These are phyloP conservation scores for Debaryomyces singareniensis DNA, from an alignment of 1,139 yeast species.

Conservation along the genomic window DNA sequence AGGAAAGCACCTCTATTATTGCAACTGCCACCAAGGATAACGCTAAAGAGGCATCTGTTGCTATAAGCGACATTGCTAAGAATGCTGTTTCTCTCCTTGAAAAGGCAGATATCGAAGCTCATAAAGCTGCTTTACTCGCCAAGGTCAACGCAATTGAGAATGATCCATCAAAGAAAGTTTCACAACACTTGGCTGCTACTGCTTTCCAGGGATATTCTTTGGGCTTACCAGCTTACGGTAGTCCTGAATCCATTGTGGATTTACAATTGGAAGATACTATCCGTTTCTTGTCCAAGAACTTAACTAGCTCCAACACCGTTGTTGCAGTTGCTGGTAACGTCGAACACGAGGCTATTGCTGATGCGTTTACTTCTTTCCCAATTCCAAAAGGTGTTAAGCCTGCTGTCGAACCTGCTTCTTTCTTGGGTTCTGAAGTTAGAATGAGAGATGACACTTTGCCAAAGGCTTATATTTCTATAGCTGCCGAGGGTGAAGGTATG, in stretches of 20 bases:
- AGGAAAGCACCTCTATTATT: conserved; percentile 50
- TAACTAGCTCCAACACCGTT: conserved; percentile 58
- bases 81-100: conserved; percentile 25
- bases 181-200: conserved; percentile 70
- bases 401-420: conserved; percentile 46
- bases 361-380: conserved; percentile 43
- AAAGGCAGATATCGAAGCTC: conserved; percentile 28
- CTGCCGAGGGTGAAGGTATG: conserved; percentile 64
- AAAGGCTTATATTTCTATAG: conserved; percentile 69
- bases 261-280: conserved; percentile 54
- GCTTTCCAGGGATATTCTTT: conserved; percentile 83
- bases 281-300: conserved; percentile 50
- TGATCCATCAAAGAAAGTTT: conserved; percentile 43
- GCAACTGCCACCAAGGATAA: conserved; percentile 45
- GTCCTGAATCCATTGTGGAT: conserved; percentile 52
- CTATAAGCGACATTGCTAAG: conserved; percentile 30
- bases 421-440: conserved; percentile 82
- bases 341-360: conserved; percentile 61
- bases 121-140: conserved; percentile 30
- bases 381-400: conserved; percentile 53
- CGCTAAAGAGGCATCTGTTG: conserved; percentile 36
- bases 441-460: conserved; percentile 84
- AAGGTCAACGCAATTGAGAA: conserved; percentile 40
- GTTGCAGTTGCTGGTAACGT: conserved; percentile 71
- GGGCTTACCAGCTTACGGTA: conserved; percentile 71